Conservation (phyloP, 2,329 filamentous ascomycete species). For the Tolypocladium paradoxum region DNA sequence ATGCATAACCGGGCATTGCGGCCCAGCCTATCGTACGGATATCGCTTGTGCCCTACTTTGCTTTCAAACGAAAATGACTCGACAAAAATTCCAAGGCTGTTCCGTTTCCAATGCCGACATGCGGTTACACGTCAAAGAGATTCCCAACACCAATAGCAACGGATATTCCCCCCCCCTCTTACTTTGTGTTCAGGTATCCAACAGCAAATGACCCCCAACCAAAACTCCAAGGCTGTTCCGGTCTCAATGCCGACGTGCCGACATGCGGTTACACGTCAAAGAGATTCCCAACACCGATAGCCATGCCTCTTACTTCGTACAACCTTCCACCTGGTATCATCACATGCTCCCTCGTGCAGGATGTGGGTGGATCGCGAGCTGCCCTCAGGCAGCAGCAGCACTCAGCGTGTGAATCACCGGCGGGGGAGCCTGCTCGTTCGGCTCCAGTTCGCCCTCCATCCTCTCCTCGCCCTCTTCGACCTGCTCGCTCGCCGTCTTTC, state of each 20-base stretch:
- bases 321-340: neutral
- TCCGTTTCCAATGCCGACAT: neutral
- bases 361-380: too few species aligned
- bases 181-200: neutral
- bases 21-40: neutral
- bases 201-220: neutral
- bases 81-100: neutral
- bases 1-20: too few species aligned
- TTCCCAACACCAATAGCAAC: neutral
- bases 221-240: neutral
- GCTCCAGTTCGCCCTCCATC: slow-evolving; percentile 25
- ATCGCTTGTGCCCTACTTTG: neutral
- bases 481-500: slow-evolving; percentile 18
- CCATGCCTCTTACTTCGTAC: neutral
- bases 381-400: slow-evolving; percentile 2
- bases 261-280: too few species aligned
- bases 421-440: slow-evolving; percentile 13
- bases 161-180: too few species aligned
- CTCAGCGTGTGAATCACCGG: neutral
- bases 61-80: neutral
- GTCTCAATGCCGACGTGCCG: neutral
- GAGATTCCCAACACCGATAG: neutral
- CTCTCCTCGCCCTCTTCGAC: slow-evolving; percentile 23
- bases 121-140: too few species aligned
- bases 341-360: neutral